phyloP scores from a whole-genome alignment of 2,329 filamentous ascomycete genomes.

The Microsporum audouinii region DNA sequence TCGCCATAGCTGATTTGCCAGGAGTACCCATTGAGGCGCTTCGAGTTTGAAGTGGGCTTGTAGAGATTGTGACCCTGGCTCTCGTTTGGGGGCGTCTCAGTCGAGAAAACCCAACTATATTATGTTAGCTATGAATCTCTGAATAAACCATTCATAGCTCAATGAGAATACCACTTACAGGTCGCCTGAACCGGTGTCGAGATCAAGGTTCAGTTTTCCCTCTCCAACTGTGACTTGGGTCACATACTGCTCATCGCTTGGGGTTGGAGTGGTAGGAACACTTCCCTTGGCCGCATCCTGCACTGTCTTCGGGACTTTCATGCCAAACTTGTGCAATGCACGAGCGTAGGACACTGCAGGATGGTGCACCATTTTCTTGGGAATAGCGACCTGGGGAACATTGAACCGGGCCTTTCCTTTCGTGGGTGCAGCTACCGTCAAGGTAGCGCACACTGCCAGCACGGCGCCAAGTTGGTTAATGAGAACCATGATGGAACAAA shows the following conservation, averaged over 20 bases:
- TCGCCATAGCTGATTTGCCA: constrained; percentile 58
- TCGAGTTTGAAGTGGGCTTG: constrained; percentile 39
- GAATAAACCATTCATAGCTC: not conserved
- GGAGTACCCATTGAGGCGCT: constrained; percentile 37
- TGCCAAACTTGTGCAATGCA: not conserved
- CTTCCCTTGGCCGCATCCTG: constrained; percentile 1
- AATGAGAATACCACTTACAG: constrained; percentile 39
- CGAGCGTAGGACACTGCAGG: not conserved
- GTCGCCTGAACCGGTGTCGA: constrained; percentile 60
- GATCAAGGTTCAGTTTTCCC: constrained; percentile 53
- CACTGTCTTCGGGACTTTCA: not conserved
- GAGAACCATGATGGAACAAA: not conserved
- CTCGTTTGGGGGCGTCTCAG: constrained; percentile 35
- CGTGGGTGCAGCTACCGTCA: not conserved
- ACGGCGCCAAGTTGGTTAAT: not conserved
- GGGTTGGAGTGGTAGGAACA: constrained; percentile 34
- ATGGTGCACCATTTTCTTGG: not conserved
- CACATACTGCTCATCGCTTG: constrained; percentile 47
- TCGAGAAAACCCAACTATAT: constrained; percentile 56
- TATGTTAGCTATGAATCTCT: not conserved
- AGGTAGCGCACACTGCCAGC: not conserved
- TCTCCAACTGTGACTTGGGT: constrained; percentile 53
- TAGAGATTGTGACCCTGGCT: constrained; percentile 47
- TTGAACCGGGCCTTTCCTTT: not conserved
- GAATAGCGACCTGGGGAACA: not conserved